Evolutionary conservation across 2,329 filamentous ascomycete genomes (phyloP), one percentile per base, ranked within the genome.

Genomic region (Pseudopyricularia cyperi): DNA sequence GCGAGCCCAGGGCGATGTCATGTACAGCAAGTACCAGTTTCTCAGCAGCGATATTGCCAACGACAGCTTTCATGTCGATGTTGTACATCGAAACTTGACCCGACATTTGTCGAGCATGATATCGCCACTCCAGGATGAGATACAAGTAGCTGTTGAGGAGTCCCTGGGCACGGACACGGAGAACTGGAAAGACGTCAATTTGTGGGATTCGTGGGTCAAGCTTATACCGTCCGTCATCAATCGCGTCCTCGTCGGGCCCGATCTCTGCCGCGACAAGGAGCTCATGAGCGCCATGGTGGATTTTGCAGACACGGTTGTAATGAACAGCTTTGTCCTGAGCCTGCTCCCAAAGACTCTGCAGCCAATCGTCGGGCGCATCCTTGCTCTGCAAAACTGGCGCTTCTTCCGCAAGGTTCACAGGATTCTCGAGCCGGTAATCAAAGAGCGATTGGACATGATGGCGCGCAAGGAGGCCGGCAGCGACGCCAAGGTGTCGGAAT

Each of bases 271-370:
- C 28, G 67, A 79, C 54, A 57, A 66, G 24, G 61, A 63, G 6
- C 76, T 75, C 52, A 62, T 79, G 42, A 58, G 67, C n/a, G 63
- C 66, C 51, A 73, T 74, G 57, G 63, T 73, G 7, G 61, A 62
- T 26, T 80, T 79, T 54, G 73, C 75, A 32, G 68, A 73, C 53
- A 69, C 70, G 49, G 69, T 78, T 2, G 58, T 77, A 2, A 58
- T 71, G 46, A 71, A 71, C 53, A 65, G 66, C 53, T 64, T 73
- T 46, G 55, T 75, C 15, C 63, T 76, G n/a, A 65, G 65, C 55
- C 61, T 76, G 52, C 62, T 74, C 2, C 75, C 77, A 0, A 63
- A 63, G 7, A 62, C 72, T 2, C 58, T 80, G 3, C 72, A 76
- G 24, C 74, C 75, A 0, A 54, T 81, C 1, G 52, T 79, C 4